phyloP scores from a whole-genome alignment of 2,329 filamentous ascomycete species.

The Stagonosporopsis tanaceti region DNA sequence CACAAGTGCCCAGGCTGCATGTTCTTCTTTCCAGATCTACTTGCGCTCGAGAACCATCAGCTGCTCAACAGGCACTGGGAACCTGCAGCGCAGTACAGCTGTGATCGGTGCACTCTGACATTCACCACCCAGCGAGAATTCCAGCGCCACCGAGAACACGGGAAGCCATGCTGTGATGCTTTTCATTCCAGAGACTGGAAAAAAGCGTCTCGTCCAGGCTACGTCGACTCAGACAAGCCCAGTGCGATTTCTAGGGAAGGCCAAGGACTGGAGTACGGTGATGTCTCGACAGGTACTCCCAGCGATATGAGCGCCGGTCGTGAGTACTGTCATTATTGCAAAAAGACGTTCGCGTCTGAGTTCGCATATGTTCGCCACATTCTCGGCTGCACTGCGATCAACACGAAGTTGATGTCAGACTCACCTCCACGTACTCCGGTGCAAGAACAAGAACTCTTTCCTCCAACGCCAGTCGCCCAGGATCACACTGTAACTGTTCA shows the following conservation, averaged over 20 bases:
- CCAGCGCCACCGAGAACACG: slow-evolving; percentile 22
- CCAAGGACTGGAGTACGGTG: slow-evolving; percentile 5
- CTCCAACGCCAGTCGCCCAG: background rate
- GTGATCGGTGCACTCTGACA: slow-evolving; percentile 22
- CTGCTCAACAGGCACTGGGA: background rate
- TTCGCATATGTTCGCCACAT: slow-evolving; percentile 28
- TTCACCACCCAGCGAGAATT: slow-evolving; percentile 21
- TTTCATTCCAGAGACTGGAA: slow-evolving; percentile 11
- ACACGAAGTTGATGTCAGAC: background rate
- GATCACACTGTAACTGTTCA: background rate
- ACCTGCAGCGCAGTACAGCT: background rate
- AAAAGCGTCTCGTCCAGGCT: slow-evolving; percentile 1
- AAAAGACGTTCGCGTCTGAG: slow-evolving; percentile 27
- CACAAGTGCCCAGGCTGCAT: slow-evolving; percentile 25
- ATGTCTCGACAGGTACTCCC: slow-evolving; percentile 13
- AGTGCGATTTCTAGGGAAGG: slow-evolving; percentile 2
- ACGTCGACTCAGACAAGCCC: slow-evolving; percentile 24
- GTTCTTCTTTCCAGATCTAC: slow-evolving; percentile 24
- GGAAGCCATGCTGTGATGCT: slow-evolving; percentile 27
- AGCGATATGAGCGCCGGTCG: slow-evolving; percentile 15
- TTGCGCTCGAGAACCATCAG: slow-evolving; percentile 32
- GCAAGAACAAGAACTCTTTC: background rate
- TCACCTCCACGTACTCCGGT: background rate
- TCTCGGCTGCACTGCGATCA: slow-evolving; percentile 28
- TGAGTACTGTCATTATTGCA: slow-evolving; percentile 30